Evolutionary conservation across 2,329 filamentous ascomycete genomes (phyloP), one percentile per base, ranked within the genome.

Genomic region (Diaporthe destruens): DNA sequence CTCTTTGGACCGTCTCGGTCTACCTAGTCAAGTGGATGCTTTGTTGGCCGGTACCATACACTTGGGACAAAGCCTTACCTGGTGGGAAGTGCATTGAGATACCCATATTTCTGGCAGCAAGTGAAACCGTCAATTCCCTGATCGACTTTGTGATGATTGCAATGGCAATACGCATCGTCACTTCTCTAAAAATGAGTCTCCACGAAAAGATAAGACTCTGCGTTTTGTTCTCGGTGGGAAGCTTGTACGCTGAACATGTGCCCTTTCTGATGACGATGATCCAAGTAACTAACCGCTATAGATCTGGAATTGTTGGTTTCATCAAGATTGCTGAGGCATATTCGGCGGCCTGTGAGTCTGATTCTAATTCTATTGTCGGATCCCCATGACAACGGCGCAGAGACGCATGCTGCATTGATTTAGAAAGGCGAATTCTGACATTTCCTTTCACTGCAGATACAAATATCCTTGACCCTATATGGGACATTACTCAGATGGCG

Each of bases 11-110:
- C 3, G 9, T 55, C 16, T 32, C 53, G 8, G 29, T 11, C 23
- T 55, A 55, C 34, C 53, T 55, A 8, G 25, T 55, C 14, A 55
- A 55, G 53, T 55, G 53, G 53, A 55, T 55, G 25, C 6, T 55
- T 18, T 55, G 53, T 55, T 55, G 29, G 53, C 29, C 53, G 9
- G 53, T 55, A 14, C 1, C 25, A 55, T 32, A 34, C 6, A 32
- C 12, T 14, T 55, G 53, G 53, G 53, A 55, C 53, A 55, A 55
- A 25, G 9, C 25, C 4, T 32, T 55, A 12, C 7, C 53, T 18
- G 53, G 53, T 18, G 53, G 53, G 16, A 55, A 29, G 20, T 55
- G 53, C 29, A 55, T 55, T 12, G 5, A 55, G 53, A 55, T 55
- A 3, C 53, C 53, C 20, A 23, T 23, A 16, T 55, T 55, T 14